Evolutionary conservation across 2,329 filamentous ascomycete species (phyloP).

Genomic region (Periconia macrospinosa): DNA sequence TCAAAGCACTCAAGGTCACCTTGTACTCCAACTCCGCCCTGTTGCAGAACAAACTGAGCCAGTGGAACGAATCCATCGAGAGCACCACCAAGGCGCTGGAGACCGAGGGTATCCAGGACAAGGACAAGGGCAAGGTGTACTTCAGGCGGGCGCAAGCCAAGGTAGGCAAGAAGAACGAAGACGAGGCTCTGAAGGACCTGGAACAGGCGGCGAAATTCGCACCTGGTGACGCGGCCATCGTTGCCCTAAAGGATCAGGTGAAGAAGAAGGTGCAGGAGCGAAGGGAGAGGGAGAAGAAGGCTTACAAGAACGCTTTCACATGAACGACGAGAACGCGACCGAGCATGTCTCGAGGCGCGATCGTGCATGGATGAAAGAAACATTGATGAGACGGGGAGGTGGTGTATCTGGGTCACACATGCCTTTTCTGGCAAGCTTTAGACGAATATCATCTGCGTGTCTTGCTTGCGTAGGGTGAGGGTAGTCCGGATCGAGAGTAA

Average conservation of each 20-base stretch:
- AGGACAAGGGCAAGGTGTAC: slow-evolving; percentile 85
- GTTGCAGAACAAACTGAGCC: slow-evolving; percentile 76
- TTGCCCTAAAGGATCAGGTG: slow-evolving; percentile 73
- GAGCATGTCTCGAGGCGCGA: too few species aligned
- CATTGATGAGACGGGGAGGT: not conserved
- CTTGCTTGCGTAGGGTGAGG: too few species aligned
- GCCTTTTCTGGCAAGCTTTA: too few species aligned
- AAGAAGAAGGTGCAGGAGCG: slow-evolving; percentile 75
- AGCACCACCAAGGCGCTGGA: slow-evolving; percentile 75
- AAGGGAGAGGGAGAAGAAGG: slow-evolving; percentile 86
- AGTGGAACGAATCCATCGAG: slow-evolving; percentile 70
- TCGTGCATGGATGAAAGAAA: too few species aligned
- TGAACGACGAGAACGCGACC: not conserved
- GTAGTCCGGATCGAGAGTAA: too few species aligned
- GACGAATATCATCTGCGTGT: too few species aligned
- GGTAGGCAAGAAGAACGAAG: slow-evolving; percentile 79
- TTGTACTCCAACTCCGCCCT: slow-evolving; percentile 89
- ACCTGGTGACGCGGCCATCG: slow-evolving; percentile 74
- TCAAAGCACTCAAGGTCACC: slow-evolving; percentile 77
- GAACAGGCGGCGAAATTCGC: slow-evolving; percentile 48
- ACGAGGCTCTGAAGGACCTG: slow-evolving; percentile 61
- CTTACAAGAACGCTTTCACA: slow-evolving; percentile 86
- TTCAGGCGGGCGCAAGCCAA: slow-evolving; percentile 81
- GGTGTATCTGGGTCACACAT: not conserved
- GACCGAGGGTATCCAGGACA: slow-evolving; percentile 63